Evolutionary conservation across 2,329 filamentous ascomycete genomes (phyloP).

Genomic region (Exophiala spinifera): DNA sequence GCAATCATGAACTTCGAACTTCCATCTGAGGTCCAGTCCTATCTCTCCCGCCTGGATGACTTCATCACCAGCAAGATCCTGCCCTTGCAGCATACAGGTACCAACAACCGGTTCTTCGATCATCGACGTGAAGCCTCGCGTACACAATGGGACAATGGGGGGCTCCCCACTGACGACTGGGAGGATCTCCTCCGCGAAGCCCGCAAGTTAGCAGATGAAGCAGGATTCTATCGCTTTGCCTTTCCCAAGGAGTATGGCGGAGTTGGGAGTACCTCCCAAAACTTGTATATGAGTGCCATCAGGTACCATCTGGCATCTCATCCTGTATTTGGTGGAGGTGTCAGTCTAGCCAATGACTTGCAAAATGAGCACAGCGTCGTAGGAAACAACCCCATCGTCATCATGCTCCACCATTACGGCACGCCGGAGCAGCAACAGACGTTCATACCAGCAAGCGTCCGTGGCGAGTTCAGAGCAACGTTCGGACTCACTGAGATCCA

Average conservation of each 20-base stretch:
- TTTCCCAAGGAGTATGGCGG: conserved; percentile 57
- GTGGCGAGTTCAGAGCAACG: conserved; percentile 55
- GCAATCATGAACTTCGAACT: conserved; percentile 56
- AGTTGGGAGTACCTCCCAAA: conserved; percentile 47
- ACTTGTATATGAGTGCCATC: conserved; percentile 63
- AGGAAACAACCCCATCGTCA: conserved; percentile 60
- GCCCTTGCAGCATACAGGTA: conserved; percentile 53
- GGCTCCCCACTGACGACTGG: conserved; percentile 59
- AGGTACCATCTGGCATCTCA: conserved; percentile 59
- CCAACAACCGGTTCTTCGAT: conserved; percentile 65
- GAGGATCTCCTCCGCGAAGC: conserved; percentile 53
- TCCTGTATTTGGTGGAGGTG: conserved; percentile 43
- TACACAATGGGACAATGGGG: conserved; percentile 57
- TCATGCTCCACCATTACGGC: conserved; percentile 63
- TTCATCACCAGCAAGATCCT: conserved; percentile 56
- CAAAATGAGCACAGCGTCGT: conserved; percentile 63
- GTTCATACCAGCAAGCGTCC: conserved; percentile 53
- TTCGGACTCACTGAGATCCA: conserved; percentile 62
- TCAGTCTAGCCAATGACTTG: conserved; percentile 62
- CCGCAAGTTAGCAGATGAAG: conserved; percentile 53
- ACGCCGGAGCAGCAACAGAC: conserved; percentile 52
- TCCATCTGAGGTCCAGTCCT: conserved; percentile 48
- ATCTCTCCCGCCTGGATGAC: conserved; percentile 51
- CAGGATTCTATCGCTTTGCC: conserved; percentile 60
- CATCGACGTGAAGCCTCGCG: conserved; percentile 61